Evolutionary conservation across 1,139 yeast species (phyloP).

Genomic region (Saccharomyces hybrid): DNA sequence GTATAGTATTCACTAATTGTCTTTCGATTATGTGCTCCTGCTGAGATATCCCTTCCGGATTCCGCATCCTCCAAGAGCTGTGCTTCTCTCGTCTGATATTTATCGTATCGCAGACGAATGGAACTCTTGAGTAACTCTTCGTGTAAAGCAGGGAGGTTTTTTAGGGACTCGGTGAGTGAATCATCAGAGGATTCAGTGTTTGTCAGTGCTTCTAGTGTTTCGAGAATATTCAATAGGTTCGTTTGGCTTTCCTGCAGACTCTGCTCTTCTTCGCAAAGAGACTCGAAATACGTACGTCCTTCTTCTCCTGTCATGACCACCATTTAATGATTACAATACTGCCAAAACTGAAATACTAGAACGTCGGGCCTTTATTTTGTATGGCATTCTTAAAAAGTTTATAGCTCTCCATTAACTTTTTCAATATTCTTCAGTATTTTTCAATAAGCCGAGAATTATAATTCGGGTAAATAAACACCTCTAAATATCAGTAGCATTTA

Average conservation of each 20-base stretch:
- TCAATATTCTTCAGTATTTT: neutral
- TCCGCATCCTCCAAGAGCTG: slow-evolving; percentile 9
- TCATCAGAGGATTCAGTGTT: slow-evolving; percentile 13
- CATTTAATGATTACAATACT: neutral
- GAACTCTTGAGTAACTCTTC: slow-evolving; percentile 11
- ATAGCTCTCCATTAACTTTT: too few species aligned
- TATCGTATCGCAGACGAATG: slow-evolving; percentile 16
- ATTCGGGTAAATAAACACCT: neutral
- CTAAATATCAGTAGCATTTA: neutral
- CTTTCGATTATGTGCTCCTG: slow-evolving; percentile 7
- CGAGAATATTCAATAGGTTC: slow-evolving; percentile 11
- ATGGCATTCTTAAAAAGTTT: too few species aligned
- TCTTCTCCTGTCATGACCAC: neutral
- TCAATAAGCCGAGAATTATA: neutral
- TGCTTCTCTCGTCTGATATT: slow-evolving; percentile 18
- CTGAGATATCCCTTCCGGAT: neutral
- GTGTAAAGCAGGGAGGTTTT: slow-evolving; percentile 9
- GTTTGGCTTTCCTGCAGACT: slow-evolving; percentile 17
- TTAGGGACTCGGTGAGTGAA: slow-evolving; percentile 8
- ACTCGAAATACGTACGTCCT: slow-evolving; percentile 16
- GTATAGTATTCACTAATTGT: slow-evolving; percentile 12
- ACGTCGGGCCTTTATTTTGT: too few species aligned
- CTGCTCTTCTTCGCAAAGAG: slow-evolving; percentile 25
- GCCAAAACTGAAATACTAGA: neutral
- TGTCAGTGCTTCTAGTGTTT: slow-evolving; percentile 12